A percentile compares a stretch with the other conserved stretches of the same genome.
Evolutionary conservation across 2,329 filamentous ascomycete genomes (phyloP).

Genomic region (Fusarium liriodendri): DNA sequence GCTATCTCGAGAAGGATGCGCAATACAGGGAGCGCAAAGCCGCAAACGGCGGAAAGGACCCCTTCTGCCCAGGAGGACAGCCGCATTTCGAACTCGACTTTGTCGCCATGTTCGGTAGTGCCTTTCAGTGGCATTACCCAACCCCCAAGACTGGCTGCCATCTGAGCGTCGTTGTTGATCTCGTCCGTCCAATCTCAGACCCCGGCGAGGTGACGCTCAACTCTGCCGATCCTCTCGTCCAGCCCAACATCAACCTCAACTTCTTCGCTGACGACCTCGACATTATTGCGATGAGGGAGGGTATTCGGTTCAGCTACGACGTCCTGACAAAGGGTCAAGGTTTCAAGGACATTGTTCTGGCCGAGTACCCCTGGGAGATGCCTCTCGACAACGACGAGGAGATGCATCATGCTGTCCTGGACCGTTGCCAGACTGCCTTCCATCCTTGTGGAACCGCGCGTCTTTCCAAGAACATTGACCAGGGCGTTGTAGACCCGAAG

Average conservation of each 20-base stretch:
- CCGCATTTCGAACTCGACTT: conserved; percentile 74
- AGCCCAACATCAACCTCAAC: conserved; percentile 70
- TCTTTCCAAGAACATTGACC: conserved; percentile 59
- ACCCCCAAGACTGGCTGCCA: conserved; percentile 57
- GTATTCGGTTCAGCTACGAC: conserved; percentile 67
- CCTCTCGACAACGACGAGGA: conserved; percentile 64
- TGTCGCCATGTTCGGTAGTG: conserved; percentile 65
- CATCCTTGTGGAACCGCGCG: conserved; percentile 68
- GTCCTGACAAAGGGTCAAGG: conserved; percentile 66
- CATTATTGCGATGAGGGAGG: conserved; percentile 69
- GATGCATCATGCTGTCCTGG: conserved; percentile 67
- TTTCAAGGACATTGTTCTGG: conserved; percentile 64
- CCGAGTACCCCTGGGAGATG: conserved; percentile 71
- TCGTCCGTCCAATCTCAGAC: conserved; percentile 54
- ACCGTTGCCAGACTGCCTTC: conserved; percentile 69
- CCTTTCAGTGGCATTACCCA: conserved; percentile 62
- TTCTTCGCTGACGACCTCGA: conserved; percentile 67
- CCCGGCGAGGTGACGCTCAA: conserved; percentile 66
- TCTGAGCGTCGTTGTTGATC: conserved; percentile 66
- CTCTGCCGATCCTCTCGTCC: conserved; percentile 66
- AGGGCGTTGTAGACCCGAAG: conserved; percentile 36
- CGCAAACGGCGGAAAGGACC: conserved; percentile 59
- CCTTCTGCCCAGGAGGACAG: conserved; percentile 66
- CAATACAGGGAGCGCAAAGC: conserved; percentile 58
- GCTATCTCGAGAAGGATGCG: conserved; percentile 59